Evolutionary conservation across 2,329 filamentous ascomycete genomes (phyloP).

Genomic region (Neodidymelliopsis sp.): DNA sequence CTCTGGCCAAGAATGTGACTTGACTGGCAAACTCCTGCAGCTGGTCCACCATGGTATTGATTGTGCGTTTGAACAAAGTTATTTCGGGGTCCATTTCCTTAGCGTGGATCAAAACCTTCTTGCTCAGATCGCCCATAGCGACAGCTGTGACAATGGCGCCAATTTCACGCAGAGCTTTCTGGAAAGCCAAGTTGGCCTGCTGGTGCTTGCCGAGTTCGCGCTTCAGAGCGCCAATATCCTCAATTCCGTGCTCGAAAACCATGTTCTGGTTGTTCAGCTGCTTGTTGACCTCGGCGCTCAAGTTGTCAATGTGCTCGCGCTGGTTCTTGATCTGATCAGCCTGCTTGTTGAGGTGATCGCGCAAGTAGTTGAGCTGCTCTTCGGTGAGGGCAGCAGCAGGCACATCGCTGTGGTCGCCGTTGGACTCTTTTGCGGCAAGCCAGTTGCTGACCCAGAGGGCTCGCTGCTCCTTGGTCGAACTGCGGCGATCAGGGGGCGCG

Average conservation of each 20-base stretch:
- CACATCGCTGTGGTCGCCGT: conserved; percentile 55
- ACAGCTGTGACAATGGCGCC: conserved; percentile 97
- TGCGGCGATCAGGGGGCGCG: conserved; percentile 39
- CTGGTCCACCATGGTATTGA: conserved; percentile 99
- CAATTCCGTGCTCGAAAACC: conserved; percentile 77
- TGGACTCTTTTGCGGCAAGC: conserved; percentile 62
- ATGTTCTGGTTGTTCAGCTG: conserved; percentile 86
- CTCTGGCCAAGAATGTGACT: conserved; percentile 90
- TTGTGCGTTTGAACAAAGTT: conserved; percentile 95
- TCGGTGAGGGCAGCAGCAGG: conserved; percentile 70
- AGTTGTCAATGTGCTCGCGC: conserved; percentile 82
- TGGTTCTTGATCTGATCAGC: conserved; percentile 90
- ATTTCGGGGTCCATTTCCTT: conserved; percentile 99
- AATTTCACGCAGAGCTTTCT: conserved; percentile 95
- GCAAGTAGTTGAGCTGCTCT: conserved; percentile 83
- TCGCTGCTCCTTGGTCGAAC: conserved; percentile 47
- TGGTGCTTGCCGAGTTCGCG: conserved; percentile 96
- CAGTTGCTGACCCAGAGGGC: conserved; percentile 59
- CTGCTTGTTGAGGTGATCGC: conserved; percentile 92
- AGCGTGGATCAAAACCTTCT: conserved; percentile 94
- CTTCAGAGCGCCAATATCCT: conserved; percentile 89
- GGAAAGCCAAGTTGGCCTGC: conserved; percentile 97
- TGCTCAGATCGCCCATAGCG: conserved; percentile 92
- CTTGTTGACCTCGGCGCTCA: conserved; percentile 84
- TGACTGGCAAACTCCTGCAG: conserved; percentile 96